Evolutionary conservation across 177 flowering plant genomes (phyloP).

Genomic region (Telopea speciosissima): DNA sequence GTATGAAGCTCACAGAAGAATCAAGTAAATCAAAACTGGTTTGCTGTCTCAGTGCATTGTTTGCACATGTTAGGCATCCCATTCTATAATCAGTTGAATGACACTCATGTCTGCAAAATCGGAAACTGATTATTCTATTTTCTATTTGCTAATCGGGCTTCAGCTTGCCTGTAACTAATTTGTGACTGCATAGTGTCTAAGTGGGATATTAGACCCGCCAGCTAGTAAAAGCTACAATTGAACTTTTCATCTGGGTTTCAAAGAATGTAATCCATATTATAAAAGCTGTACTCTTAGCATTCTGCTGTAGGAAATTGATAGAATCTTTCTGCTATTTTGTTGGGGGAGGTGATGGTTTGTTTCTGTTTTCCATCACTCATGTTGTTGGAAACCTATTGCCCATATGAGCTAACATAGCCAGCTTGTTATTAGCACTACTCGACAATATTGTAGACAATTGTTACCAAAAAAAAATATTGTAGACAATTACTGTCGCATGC

Average conservation of each 20-base stretch:
- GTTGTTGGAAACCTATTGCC: too few relatives aligned
- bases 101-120: background rate
- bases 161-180: background rate
- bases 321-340: background rate
- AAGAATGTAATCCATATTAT: background rate
- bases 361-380: too few relatives aligned
- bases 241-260: background rate
- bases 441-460: too few relatives aligned
- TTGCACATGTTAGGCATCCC: background rate
- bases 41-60: background rate
- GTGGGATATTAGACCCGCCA: background rate
- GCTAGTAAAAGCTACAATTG: background rate
- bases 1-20: slow-evolving; percentile 28
- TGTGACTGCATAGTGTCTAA: background rate
- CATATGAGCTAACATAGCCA: too few relatives aligned
- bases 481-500: too few relatives aligned
- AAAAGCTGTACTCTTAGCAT: background rate
- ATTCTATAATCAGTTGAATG: background rate
- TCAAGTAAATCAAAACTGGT: slow-evolving; percentile 10
- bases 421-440: too few relatives aligned
- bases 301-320: background rate
- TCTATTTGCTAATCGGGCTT: background rate
- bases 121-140: background rate
- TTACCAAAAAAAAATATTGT: too few relatives aligned
- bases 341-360: too few relatives aligned